phyloP scores from a whole-genome alignment of 345 rosid species.

The Aquilaria malaccensis region DNA sequence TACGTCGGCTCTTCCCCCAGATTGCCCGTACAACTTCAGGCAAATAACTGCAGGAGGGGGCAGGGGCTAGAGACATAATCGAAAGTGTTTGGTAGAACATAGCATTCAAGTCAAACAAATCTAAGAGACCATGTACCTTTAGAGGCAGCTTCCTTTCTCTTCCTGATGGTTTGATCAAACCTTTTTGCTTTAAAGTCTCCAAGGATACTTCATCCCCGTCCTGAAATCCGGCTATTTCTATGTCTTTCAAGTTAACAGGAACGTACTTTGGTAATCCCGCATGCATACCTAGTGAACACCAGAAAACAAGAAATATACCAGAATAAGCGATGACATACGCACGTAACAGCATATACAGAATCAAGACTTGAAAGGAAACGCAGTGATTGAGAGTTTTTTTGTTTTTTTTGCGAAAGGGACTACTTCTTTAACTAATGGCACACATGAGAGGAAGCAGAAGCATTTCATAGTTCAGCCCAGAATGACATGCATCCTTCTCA shows the following conservation, averaged over 20 bases:
- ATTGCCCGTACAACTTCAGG: too few relatives aligned
- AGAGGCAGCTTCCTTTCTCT: constrained; percentile 89
- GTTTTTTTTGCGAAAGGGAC: too few relatives aligned
- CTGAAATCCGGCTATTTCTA: constrained; percentile 68
- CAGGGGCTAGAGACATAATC: too few relatives aligned
- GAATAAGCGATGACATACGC: constrained; percentile 4
- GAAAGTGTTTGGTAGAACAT: too few relatives aligned
- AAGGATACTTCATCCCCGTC: constrained; percentile 89
- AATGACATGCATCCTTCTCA: too few relatives aligned
- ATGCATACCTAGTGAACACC: constrained; percentile 61
- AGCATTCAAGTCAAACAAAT: background rate
- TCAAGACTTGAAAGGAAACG: too few relatives aligned
- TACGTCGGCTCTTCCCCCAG: too few relatives aligned
- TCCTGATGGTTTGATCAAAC: constrained; percentile 92
- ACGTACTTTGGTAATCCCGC: constrained; percentile 74
- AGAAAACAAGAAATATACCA: constrained; percentile 8
- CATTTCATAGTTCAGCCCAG: constrained; percentile 18
- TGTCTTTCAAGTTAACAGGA: constrained; percentile 76
- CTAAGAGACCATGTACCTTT: constrained; percentile 42
- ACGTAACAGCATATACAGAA: background rate
- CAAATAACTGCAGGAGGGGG: too few relatives aligned
- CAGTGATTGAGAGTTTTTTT: too few relatives aligned
- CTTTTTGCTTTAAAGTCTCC: constrained; percentile 63
- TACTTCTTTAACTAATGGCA: too few relatives aligned
- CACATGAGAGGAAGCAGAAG: background rate